Base-by-base conservation (phyloP, 2,329 filamentous ascomycete species). In the Ceratocystiopsis brevicomis region DNA sequence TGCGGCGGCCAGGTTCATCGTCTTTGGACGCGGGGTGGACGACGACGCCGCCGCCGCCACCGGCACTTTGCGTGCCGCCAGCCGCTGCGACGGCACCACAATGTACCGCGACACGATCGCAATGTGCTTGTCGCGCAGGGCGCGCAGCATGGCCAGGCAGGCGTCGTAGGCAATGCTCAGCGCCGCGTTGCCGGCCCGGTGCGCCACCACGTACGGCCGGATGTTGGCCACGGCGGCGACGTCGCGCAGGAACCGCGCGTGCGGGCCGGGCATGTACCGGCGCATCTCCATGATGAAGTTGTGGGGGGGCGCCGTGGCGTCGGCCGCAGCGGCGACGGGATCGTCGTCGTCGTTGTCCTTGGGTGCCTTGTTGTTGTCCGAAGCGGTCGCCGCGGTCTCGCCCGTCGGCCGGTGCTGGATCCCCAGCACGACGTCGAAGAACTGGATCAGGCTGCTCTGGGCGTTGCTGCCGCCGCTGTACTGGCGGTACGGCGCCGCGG, bases 211-310 rank as follows among this genome's bases (percentile, higher is more conserved):
- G 53, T 80, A 96, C 16, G 79, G 69, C 30, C 85, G 81, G 52
- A 98, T 85, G 55, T 96, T 96, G 52, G 88, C 78, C 4, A 95
- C 77, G 15, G 66, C 66, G 41, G 74, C 69, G 13, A 95, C 78
- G 49, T 92, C 81, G 49, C 81, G 72, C 4, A 98, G 69, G 62
- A 98, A 98, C 37, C 82, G 78, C 4, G 86, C 81, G 56, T 98
- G 90, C 0, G 81, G 75, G 0, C 86, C 88, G 0, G 90, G 90
- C 90, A 98, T 98, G 62, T 98, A 98, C 39, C 73, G 73, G 46
- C 88, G 81, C 90, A 98, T 98, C 51, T 98, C 90, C 55, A 82
- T 76, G 56, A 98, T 88, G 63, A 98, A 98, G 54, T 90, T 92
- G 62, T 94, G 76, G 69, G 19, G 69, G 53, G 48, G 42, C 48